These are phyloP conservation scores for Moesziomyces sp. DNA, from an alignment of 1,284 basidiomycete genomes.

Conservation along the genomic window DNA sequence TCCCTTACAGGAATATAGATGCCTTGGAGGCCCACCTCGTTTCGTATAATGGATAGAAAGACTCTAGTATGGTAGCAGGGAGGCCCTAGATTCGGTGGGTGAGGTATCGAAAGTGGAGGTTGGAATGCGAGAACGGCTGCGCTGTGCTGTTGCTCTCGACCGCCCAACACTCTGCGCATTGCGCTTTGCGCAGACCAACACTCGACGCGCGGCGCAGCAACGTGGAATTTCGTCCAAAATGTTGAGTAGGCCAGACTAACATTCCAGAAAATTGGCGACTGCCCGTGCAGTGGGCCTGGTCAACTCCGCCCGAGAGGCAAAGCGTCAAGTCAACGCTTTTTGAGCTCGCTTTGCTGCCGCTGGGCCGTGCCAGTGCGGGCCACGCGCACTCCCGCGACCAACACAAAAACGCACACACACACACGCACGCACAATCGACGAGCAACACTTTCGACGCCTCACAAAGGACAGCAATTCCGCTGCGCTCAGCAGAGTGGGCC, in stretches of 20 bases:
- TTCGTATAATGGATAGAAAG: too few species aligned
- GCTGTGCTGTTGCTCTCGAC: neutral
- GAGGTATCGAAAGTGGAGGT: too few species aligned
- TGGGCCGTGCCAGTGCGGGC: slow-evolving; percentile 1
- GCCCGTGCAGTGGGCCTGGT: neutral
- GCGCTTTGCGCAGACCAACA: neutral
- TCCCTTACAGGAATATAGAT: too few species aligned
- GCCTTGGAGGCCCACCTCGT: too few species aligned
- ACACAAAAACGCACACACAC: slow-evolving; percentile 10
- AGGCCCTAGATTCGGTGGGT: too few species aligned
- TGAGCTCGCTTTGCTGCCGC: neutral
- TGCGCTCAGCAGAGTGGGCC: neutral
- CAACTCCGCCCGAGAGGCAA: neutral
- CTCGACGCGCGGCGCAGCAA: neutral
- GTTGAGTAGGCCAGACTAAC: too few species aligned
- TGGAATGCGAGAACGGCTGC: too few species aligned
- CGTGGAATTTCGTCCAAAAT: too few species aligned
- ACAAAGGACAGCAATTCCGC: neutral
- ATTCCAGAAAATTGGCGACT: too few species aligned
- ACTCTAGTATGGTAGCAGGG: too few species aligned
- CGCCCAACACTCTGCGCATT: neutral
- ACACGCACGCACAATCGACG: slow-evolving; percentile 1
- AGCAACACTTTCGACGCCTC: neutral
- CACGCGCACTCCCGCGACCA: slow-evolving; percentile 5
- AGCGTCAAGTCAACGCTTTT: neutral